A percentile compares a stretch with the other conserved stretches of the same genome.
Evolutionary conservation across 352 stramenopile genomes (phyloP).

Genomic region (Phytopythium cucurbitacearum): DNA sequence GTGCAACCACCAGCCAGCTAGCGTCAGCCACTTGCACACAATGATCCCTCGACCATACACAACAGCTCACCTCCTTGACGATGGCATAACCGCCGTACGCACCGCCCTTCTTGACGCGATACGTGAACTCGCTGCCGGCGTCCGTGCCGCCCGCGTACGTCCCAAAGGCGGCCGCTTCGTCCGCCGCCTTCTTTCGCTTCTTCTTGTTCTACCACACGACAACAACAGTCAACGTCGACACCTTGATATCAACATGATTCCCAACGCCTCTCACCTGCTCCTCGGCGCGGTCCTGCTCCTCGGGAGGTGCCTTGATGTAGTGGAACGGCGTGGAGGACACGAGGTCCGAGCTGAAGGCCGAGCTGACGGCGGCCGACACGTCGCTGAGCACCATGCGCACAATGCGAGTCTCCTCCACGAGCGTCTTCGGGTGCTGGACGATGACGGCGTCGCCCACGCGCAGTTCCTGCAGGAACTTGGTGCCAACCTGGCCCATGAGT

Average conservation of each 20-base stretch:
- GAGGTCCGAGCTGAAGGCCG: constrained; percentile 85
- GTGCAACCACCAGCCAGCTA: not conserved
- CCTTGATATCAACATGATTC: not conserved
- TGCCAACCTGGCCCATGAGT: constrained; percentile 78
- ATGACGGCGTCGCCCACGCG: constrained; percentile 81
- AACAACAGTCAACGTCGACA: not conserved
- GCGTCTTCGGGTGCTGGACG: constrained; percentile 83
- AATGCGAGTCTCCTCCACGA: constrained; percentile 86
- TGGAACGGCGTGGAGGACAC: constrained; percentile 87
- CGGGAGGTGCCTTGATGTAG: constrained; percentile 82
- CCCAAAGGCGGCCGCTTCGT: constrained; percentile 73
- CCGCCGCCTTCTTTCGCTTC: constrained; percentile 44
- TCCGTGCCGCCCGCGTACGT: constrained; percentile 86
- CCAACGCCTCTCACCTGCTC: constrained; percentile 17
- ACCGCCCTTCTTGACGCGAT: constrained; percentile 81
- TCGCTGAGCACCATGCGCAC: constrained; percentile 89
- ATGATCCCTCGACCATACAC: not conserved
- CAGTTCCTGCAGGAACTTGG: constrained; percentile 83
- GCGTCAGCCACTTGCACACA: constrained; percentile 1
- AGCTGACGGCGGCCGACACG: constrained; percentile 81
- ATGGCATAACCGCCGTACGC: constrained; percentile 84
- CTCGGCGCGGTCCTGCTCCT: constrained; percentile 41
- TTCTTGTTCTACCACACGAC: constrained; percentile 19
- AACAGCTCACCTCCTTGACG: constrained; percentile 60
- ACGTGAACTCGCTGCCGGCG: constrained; percentile 63